Evolutionary conservation across 306 rosid species (phyloP), one percentile per base, ranked within the genome.

Genomic region (Inga laurina): DNA sequence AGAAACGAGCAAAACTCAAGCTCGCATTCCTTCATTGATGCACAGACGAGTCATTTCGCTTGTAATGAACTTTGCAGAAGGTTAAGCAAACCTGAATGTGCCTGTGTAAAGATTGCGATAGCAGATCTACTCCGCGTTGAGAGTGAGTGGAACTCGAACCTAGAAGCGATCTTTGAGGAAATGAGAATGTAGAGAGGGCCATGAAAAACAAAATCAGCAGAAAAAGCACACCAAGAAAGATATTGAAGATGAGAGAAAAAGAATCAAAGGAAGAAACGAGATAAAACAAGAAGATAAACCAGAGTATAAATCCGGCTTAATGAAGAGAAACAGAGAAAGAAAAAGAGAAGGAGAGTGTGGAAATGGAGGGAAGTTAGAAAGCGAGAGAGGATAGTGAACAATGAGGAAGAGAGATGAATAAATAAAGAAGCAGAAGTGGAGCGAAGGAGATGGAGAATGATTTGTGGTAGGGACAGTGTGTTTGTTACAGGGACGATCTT

Each of bases 171-270:
- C 82, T 87, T 11, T 5, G 81, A 79, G 92, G 90, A 76, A 86
- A 88, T 6, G 94, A 79, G 66, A 89, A 90, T 80, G 95, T 73
- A 56, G 82, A 90, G 54, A 94, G 90, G 79, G 97, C 99, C 99
- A 96, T 96, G 78, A 21, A 72, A 54, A 61, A 12, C 43, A 61
- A 9, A 13, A 30, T 45, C 9, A 56, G 45, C 22, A 73, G 75
- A 14, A 19, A 45, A 75, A 45, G 13, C 48, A 37, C 27, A 46
- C 9, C 10, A 5, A 66, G 45, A 16, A 24, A 69, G 67, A 79
- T 32, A 18, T 19, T 83, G 70, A 18, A 59, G 27, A 51, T 32
- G 68, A 65, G 54, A 61, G 72, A 76, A 64, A 30, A 39, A 48
- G 21, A 45, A 74, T 21, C 59, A 48, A 74, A 82, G 78, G 57